Evolutionary conservation across 75 land plant species (phyloP), one percentile per base, ranked within the genome.

Genomic region (Cupressus sempervirens): DNA sequence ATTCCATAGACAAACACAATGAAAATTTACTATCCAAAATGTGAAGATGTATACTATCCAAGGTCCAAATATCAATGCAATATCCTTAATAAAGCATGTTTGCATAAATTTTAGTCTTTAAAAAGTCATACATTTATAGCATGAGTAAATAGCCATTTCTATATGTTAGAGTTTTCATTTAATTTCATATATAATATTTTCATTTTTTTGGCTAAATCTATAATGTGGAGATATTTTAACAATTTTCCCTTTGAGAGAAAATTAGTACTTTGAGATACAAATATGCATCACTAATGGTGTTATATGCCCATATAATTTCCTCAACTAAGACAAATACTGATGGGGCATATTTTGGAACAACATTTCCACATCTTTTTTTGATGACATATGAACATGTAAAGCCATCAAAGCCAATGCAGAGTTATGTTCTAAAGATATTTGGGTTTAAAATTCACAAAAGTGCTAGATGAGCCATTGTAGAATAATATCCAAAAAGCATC

Each of bases 11-110:
- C 93, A 43, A 91, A 92, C 76, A 93, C 95, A 13, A 93, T 94
- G 86, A 94, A 94, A 80, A 94, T 93, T 70, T 93, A 93, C 87
- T 94, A 94, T 83, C 96, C 96, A 1, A 95, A 93, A 84, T 95
- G 96, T 85, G n/a, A n/a, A n/a, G n/a, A n/a, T n/a, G n/a, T n/a
- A n/a, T n/a, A n/a, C n/a, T n/a, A n/a, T n/a, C n/a, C 96, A 54
- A 82, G 90, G 81, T 90, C 91, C 34, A 90, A 89, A 85, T 89
- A 89, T 67, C 91, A 90, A 83, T 91, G 91, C 91, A 89, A 87
- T 90, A 90, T 88, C 90, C 90, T n/a, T n/a, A n/a, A n/a, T n/a
- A n/a, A n/a, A n/a, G n/a, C n/a, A n/a, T n/a, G n/a, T n/a, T n/a
- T n/a, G n/a, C n/a, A n/a, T n/a, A n/a, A n/a, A n/a, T n/a, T n/a